A percentile compares a stretch with the other conserved stretches of the same genome.
phyloP scores from a whole-genome alignment of 1,139 yeast species.

The Taiozyma sp. region DNA sequence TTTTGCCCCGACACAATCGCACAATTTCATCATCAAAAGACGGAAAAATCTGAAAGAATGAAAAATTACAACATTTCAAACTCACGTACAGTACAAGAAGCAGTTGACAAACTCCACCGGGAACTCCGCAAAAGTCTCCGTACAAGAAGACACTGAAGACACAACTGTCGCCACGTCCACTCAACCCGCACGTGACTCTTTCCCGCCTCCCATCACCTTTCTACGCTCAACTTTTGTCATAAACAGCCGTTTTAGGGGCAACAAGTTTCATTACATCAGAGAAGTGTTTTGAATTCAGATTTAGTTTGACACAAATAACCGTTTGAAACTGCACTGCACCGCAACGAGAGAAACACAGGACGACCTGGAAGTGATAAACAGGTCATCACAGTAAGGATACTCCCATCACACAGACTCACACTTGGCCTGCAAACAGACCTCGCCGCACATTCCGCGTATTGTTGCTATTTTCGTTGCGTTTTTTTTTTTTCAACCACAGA shows the following conservation, averaged over 20 bases:
- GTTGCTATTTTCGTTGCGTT: neutral
- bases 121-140: too few relatives aligned
- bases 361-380: too few relatives aligned
- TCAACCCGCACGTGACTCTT: too few relatives aligned
- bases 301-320: neutral
- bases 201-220: too few relatives aligned
- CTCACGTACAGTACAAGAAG: too few relatives aligned
- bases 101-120: too few relatives aligned
- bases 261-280: neutral
- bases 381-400: neutral
- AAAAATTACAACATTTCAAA: neutral
- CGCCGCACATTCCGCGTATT: neutral
- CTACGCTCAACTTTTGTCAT: neutral
- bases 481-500: neutral
- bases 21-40: neutral
- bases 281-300: neutral
- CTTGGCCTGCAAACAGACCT: too few relatives aligned
- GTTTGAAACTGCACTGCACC: neutral
- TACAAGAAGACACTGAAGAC: too few relatives aligned
- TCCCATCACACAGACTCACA: neutral
- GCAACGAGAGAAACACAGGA: neutral
- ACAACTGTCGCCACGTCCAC: too few relatives aligned
- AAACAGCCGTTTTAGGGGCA: neutral
- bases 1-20: neutral
- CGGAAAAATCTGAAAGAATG: neutral